A percentile compares a stretch with the other conserved stretches of the same genome.
phyloP scores from a whole-genome alignment of 805 yeast species.

The Kluyveromyces wickerhamii region DNA sequence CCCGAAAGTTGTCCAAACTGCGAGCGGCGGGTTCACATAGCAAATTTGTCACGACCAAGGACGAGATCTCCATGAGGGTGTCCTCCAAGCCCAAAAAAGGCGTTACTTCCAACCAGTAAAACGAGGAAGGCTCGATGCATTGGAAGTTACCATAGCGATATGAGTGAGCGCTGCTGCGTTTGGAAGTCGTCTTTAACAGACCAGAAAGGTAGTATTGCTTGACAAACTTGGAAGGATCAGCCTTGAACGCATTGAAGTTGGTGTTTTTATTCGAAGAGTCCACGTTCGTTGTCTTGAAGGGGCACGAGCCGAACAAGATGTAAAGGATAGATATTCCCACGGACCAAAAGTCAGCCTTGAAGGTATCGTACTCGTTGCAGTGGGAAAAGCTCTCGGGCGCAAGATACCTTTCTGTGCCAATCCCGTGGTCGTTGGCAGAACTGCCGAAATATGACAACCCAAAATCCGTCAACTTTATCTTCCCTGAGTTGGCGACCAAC shows the following conservation, averaged over 20 bases:
- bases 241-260: constrained; percentile 15
- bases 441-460: constrained; percentile 46
- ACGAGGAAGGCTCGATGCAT: too few species aligned
- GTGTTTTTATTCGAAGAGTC: constrained; percentile 18
- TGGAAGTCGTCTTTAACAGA: constrained; percentile 2
- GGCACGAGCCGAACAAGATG: constrained; percentile 74
- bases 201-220: constrained; percentile 17
- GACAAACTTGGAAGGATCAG: constrained; percentile 18
- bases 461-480: constrained; percentile 65
- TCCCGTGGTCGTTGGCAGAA: constrained; percentile 28
- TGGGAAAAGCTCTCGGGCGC: constrained; percentile 72
- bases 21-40: constrained; percentile 1
- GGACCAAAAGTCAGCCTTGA: constrained; percentile 81
- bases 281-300: constrained; percentile 68
- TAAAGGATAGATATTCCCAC: constrained; percentile 75
- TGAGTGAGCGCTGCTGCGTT: too few species aligned
- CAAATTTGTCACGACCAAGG: neutral
- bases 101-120: constrained; percentile 1
- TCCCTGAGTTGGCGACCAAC: constrained; percentile 41
- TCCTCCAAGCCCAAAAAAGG: neutral
- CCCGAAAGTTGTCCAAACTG: neutral
- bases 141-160: too few species aligned
- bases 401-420: constrained; percentile 87
- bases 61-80: neutral
- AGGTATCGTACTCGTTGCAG: constrained; percentile 49